Conservation (phyloP, 2,329 filamentous ascomycete species). For the Ophiostoma quercus region DNA sequence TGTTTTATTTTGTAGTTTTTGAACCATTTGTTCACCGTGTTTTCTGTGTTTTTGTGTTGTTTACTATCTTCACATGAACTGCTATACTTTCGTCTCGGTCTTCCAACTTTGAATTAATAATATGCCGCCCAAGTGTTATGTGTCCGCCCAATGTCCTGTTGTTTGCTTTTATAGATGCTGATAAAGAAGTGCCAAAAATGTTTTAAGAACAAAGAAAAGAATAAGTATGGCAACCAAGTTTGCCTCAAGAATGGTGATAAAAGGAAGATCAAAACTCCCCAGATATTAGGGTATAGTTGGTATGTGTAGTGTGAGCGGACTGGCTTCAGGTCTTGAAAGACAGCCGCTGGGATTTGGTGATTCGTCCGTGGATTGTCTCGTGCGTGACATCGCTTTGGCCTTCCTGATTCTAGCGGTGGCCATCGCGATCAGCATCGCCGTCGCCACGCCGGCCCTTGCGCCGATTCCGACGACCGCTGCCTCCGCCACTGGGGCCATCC, state of each 20-base stretch:
- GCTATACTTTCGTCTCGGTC: not conserved
- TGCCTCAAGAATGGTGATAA: not conserved
- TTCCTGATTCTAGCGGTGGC: slow-evolving; percentile 17
- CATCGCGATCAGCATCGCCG: slow-evolving; percentile 39
- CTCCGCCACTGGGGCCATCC: slow-evolving; percentile 36
- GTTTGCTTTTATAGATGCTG: slow-evolving; percentile 9
- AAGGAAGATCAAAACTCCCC: not conserved
- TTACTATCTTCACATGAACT: not conserved
- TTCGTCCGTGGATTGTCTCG: not conserved
- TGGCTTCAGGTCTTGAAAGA: not conserved
- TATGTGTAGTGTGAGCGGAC: not conserved
- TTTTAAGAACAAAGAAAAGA: not conserved
- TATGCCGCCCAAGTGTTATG: not conserved
- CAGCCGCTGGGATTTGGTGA: not conserved
- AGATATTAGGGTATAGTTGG: not conserved
- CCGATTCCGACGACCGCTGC: slow-evolving; percentile 35
- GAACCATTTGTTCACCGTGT: not conserved
- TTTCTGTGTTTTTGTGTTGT: too few species aligned
- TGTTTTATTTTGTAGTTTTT: not conserved
- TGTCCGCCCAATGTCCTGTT: not conserved
- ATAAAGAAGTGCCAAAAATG: not conserved
- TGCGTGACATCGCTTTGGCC: not conserved
- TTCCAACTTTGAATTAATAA: not conserved
- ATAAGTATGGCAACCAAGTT: not conserved
- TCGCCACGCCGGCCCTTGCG: slow-evolving; percentile 37